Percentiles rank a stretch among this genome's conserved stretches.
These are phyloP conservation scores for Acorus calamus DNA, from an alignment of 106 monocot species.

Conservation along the genomic window DNA sequence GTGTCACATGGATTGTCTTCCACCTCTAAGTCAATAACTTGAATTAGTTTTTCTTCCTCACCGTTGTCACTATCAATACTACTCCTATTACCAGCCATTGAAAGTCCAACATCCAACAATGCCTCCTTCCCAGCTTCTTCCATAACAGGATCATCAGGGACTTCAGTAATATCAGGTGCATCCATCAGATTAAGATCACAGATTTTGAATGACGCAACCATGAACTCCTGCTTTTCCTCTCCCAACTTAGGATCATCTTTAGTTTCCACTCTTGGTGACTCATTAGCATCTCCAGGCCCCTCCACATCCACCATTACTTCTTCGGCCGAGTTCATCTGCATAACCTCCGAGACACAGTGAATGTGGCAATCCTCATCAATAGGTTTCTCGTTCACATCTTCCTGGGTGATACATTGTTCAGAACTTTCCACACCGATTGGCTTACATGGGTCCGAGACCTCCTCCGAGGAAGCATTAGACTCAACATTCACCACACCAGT, in stretches of 20 bases:
- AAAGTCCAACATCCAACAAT: constrained; percentile 21
- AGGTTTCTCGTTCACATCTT: no score
- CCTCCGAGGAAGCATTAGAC: no score
- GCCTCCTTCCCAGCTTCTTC: constrained; percentile 17
- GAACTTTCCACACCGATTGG: no score
- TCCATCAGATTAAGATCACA: constrained; percentile 65
- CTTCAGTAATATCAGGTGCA: constrained; percentile 41
- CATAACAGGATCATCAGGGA: constrained; percentile 20
- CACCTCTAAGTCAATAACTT: constrained; percentile 42
- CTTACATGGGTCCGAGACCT: no score
- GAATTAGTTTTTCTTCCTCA: constrained; percentile 30
- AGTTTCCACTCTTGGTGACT: constrained; percentile 17
- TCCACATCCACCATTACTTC: constrained; percentile 8
- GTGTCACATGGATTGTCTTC: constrained; percentile 16
- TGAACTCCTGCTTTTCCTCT: constrained; percentile 28
- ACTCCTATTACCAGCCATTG: constrained; percentile 16
- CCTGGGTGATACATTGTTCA: no score
- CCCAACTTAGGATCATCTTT: constrained; percentile 19
- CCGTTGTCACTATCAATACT: background rate
- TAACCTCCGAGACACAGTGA: no score
- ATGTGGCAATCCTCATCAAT: no score
- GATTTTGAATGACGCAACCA: constrained; percentile 29
- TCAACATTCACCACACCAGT: no score
- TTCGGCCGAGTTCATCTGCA: no score
- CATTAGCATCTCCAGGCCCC: background rate